A percentile compares a stretch with the other conserved stretches of the same genome.
Evolutionary conservation across 2,329 filamentous ascomycete genomes (phyloP).

Genomic region (Cordyceps javanica): DNA sequence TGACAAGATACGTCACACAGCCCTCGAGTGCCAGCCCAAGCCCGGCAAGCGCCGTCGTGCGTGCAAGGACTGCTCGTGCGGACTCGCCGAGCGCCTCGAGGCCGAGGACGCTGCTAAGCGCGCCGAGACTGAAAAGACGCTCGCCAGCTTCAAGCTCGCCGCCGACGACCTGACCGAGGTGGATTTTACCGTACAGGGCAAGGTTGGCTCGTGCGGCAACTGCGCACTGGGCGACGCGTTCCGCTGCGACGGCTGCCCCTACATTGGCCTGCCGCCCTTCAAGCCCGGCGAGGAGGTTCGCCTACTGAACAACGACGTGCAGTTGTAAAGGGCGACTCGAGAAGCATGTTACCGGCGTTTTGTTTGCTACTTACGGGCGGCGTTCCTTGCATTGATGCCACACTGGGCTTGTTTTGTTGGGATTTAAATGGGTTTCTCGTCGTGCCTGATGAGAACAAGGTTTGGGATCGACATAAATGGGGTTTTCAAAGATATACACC

Average conservation of each 20-base stretch:
- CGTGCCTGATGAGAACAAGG: constrained; percentile 6
- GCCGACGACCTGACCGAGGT: constrained; percentile 75
- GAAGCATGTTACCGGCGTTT: constrained; percentile 9
- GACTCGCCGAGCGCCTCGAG: constrained; percentile 76
- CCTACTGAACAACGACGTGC: constrained; percentile 78
- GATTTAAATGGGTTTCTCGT: neutral
- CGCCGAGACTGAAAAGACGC: constrained; percentile 56
- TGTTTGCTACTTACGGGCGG: neutral
- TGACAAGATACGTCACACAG: constrained; percentile 34
- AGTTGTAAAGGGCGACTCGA: constrained; percentile 48
- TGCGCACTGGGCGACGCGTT: constrained; percentile 91
- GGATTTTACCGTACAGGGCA: constrained; percentile 96
- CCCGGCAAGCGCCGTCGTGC: constrained; percentile 82
- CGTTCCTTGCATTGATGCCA: constrained; percentile 1
- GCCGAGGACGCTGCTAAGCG: constrained; percentile 75
- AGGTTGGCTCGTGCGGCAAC: constrained; percentile 90
- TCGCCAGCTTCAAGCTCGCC: constrained; percentile 65
- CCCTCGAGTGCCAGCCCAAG: constrained; percentile 81
- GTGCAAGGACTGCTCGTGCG: constrained; percentile 97
- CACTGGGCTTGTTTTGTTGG: neutral
- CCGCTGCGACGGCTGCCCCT: constrained; percentile 67
- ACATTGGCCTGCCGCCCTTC: constrained; percentile 89
- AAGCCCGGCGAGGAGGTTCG: constrained; percentile 94
- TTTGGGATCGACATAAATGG: constrained; percentile 11
- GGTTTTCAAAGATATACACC: neutral